These are phyloP conservation scores for Barbarea vulgaris DNA, from an alignment of 345 rosid species.

Conservation along the genomic window DNA sequence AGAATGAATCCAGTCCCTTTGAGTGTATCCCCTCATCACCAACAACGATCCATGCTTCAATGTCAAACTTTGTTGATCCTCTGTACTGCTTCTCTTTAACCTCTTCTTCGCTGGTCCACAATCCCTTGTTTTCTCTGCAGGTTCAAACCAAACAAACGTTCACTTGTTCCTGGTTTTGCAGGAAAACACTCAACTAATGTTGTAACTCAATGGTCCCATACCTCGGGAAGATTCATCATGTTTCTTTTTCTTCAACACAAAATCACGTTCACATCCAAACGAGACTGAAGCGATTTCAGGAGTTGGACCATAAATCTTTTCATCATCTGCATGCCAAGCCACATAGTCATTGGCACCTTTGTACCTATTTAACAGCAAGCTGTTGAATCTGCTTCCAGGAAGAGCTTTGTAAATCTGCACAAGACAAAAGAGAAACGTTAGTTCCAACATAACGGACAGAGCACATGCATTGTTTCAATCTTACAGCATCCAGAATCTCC, in stretches of 20 bases:
- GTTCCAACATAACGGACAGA: background rate
- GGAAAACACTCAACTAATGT: background rate
- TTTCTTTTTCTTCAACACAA: constrained; percentile 75
- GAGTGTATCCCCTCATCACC: constrained; percentile 77
- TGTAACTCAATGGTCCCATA: constrained; percentile 12
- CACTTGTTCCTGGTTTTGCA: background rate
- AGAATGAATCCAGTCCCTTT: constrained; percentile 89
- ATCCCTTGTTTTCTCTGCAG: constrained; percentile 42
- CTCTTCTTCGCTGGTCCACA: constrained; percentile 62
- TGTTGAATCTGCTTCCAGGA: constrained; percentile 83
- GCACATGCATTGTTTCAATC: background rate
- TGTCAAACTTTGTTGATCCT: constrained; percentile 55
- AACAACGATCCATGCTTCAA: constrained; percentile 83
- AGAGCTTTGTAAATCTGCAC: constrained; percentile 66
- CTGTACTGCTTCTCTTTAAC: constrained; percentile 43
- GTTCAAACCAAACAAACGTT: constrained; percentile 4
- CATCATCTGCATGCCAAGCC: constrained; percentile 94
- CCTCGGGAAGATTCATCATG: constrained; percentile 51
- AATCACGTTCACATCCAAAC: constrained; percentile 89
- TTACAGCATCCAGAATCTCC: constrained; percentile 70
- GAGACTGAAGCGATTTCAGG: constrained; percentile 86
- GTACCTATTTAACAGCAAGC: constrained; percentile 80
- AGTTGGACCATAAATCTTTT: constrained; percentile 66
- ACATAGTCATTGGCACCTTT: constrained; percentile 76
- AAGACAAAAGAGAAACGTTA: constrained; percentile 12